Evolutionary conservation across 1,284 basidiomycete species (phyloP), one percentile per base, ranked within the genome.

Genomic region (Microstroma glucosiphilum): DNA sequence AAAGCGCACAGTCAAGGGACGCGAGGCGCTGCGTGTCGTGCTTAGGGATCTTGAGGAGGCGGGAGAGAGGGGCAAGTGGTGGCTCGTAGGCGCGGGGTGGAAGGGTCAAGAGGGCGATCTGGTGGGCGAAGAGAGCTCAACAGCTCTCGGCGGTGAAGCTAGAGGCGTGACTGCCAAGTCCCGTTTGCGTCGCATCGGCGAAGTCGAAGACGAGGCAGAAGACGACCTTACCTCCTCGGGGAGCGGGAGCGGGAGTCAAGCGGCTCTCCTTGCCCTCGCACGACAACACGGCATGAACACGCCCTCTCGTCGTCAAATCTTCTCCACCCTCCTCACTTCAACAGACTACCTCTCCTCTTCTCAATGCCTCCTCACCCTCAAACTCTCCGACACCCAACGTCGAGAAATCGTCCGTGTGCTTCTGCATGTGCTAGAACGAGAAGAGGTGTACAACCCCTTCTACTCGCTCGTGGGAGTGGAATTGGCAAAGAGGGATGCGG

Each of bases 261-360:
- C 60, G 0, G 81, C 83, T 12, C 81, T 98, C 40, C 72, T 89
- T 40, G 88, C 87, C 67, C 83, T 97, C 13, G 94, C 94, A 0
- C 84, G 87, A 67, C 88, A 88, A 75, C 96, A 98, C 77, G 96
- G 96, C 23, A 98, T 99, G 94, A 98, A 98, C 78, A 97, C 94
- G 0, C 93, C 96, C 68, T 88, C 96, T 40, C 85, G 94, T 41
- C 83, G 92, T 60, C 88, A 87, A 63, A 88, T 97, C 57, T 99
- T 99, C 73, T 86, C 93, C 37, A 88, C 92, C 21, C 51, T 54
- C 51, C 51, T 26, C 51, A 60, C 64, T 6, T 58, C 71, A 92
- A 90, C 70, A 51, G 96, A 98, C 79, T 98, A 91, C 76, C 83
- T 91, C 23, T 91, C 98, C 75, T 94, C 94, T 0, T 91, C 89